Base-by-base conservation (phyloP, 2,329 filamentous ascomycete species). In the Neopestalotiopsis rosae region DNA sequence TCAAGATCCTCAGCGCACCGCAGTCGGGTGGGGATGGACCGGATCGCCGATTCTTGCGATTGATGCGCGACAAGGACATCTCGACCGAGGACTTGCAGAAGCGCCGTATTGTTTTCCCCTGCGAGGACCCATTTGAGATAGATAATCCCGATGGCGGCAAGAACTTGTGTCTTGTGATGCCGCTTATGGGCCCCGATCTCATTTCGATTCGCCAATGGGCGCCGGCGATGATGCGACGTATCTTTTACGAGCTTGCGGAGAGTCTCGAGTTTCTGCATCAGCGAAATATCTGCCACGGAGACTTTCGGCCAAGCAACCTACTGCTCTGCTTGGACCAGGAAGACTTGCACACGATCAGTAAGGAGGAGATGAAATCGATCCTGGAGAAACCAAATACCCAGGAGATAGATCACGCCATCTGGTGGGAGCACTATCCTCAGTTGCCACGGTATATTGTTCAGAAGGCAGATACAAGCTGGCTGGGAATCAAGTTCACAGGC, bases 231-330 rank as follows among this genome's bases (percentile, higher is more conserved):
- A 58, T 69, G 38, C 61, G 40, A 32, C 14, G 45, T 1, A 20
- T 67, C n/a, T 49, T 66, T 28, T 28, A 32, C 14, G 57, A 69
- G 20, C n/a, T 45, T 5, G 64, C 28, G 2, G 30, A 32, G 24
- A 38, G 62, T 12, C 59, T 62, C 1, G 30, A 62, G 12, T 62
- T 62, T 5, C 59, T 62, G 0, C 64, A 66, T 20, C 24, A 32
- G 7, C 13, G 52, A 20, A 49, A 57, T n/a, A 64, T 69, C 14
- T 69, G 68, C 45, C 68, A 69, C 30, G 68, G 64, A 34, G 68
- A 69, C 20, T 67, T 67, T 42, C 30, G 58, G 20, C 61, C 42
- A 9, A 20, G 38, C 32, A 69, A 67, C 20, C 52, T 69, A 12
- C 45, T 69, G 13, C 58, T 69, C 30, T 49, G 59, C 58, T 3